Percentiles rank a stretch among this genome's conserved stretches.
Evolutionary conservation across 208 protist species (phyloP).

Genomic region (Leishmania amazonensis): DNA sequence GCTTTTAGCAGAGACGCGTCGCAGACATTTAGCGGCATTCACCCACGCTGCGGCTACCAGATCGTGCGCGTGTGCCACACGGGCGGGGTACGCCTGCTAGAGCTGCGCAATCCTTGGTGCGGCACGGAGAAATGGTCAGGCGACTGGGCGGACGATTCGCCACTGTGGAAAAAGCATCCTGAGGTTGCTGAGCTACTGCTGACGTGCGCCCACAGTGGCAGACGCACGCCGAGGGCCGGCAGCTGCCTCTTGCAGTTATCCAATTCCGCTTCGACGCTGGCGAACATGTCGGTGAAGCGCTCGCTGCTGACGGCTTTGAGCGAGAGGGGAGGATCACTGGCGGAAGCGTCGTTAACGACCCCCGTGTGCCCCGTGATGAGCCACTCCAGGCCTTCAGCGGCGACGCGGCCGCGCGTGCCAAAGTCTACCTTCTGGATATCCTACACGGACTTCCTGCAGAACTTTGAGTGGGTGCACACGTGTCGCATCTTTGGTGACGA

Average conservation of each 20-base stretch:
- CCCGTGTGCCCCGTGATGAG: neutral
- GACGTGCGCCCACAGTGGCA: conserved; percentile 6
- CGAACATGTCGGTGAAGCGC: conserved; percentile 8
- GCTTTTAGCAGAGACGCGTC: conserved; percentile 40
- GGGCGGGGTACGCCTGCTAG: conserved; percentile 62
- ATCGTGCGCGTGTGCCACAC: conserved; percentile 62
- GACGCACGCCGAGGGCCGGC: neutral
- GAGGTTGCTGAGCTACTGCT: conserved; percentile 56
- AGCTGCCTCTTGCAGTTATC: neutral
- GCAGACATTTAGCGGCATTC: conserved; percentile 53
- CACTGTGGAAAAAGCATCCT: conserved; percentile 62
- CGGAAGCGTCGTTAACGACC: neutral
- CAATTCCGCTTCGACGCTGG: neutral
- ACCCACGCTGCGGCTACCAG: conserved; percentile 53
- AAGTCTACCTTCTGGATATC: conserved; percentile 81
- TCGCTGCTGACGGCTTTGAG: conserved; percentile 23
- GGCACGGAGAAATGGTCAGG: conserved; percentile 52
- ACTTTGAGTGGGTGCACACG: conserved; percentile 70
- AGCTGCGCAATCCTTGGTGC: conserved; percentile 55
- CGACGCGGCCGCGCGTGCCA: neutral
- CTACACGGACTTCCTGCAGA: conserved; percentile 72
- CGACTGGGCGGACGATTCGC: conserved; percentile 77
- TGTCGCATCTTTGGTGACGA: conserved; percentile 63
- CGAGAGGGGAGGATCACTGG: neutral
- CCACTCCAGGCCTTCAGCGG: neutral